Percentiles rank a stretch among this genome's conserved stretches.
phyloP scores from a whole-genome alignment of 129 eudicot genomes.

The Chrysanthemum seticuspe region DNA sequence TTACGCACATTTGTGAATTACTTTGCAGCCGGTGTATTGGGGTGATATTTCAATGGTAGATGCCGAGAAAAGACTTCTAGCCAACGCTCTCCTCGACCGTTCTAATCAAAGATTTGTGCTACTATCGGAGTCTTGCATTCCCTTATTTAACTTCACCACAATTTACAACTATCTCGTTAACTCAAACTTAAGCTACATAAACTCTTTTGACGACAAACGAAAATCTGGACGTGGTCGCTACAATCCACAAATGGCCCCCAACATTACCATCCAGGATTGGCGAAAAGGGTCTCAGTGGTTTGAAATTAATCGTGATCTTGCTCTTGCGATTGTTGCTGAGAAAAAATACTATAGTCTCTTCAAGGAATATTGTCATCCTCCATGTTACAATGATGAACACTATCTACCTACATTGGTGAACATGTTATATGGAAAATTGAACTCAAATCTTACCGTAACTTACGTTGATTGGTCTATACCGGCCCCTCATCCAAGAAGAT shows the following conservation, averaged over 20 bases:
- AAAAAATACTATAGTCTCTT: conserved; percentile 30
- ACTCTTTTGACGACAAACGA: conserved; percentile 31
- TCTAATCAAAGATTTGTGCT: conserved; percentile 41
- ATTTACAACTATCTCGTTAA: conserved; percentile 29
- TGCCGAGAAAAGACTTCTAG: conserved; percentile 40
- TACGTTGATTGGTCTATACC: conserved; percentile 34
- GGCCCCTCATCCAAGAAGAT: conserved; percentile 39
- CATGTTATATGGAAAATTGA: conserved; percentile 26
- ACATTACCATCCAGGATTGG: conserved; percentile 31
- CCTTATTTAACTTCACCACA: conserved; percentile 40
- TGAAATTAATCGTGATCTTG: conserved; percentile 38
- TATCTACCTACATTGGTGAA: conserved; percentile 41
- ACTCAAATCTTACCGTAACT: conserved; percentile 32
- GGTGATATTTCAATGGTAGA: conserved; percentile 42
- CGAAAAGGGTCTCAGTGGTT: conserved; percentile 28
- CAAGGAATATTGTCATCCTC: conserved; percentile 38
- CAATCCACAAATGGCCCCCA: conserved; percentile 38
- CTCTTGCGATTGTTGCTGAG: conserved; percentile 24
- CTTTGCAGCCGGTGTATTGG: conserved; percentile 40
- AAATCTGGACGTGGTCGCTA: conserved; percentile 41
- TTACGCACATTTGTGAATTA: neutral
- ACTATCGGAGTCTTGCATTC: conserved; percentile 43
- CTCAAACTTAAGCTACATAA: conserved; percentile 34
- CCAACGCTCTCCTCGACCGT: conserved; percentile 38
- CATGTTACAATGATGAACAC: conserved; percentile 43